These are phyloP conservation scores for Talaromyces sp. DNA, from an alignment of 2,329 filamentous ascomycete genomes.

Conservation along the genomic window DNA sequence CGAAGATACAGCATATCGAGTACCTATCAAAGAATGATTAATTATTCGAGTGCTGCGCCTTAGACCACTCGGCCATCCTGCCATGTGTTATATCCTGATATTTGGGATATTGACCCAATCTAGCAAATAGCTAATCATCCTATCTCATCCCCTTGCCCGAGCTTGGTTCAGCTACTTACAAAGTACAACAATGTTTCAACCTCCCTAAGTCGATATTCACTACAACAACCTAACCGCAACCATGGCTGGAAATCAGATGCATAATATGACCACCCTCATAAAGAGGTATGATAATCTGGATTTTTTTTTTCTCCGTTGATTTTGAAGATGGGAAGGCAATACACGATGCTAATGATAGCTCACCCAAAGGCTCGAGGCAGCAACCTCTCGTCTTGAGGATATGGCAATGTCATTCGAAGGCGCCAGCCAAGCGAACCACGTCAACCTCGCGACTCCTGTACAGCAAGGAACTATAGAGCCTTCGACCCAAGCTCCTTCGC, in stretches of 20 bases:
- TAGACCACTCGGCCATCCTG: neutral
- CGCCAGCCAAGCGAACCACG: conserved; percentile 43
- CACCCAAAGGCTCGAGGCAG: conserved; percentile 80
- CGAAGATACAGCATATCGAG: neutral
- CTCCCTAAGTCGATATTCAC: neutral
- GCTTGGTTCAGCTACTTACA: neutral
- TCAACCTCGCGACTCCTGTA: conserved; percentile 24
- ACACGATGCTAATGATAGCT: conserved; percentile 17
- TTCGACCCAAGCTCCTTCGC: conserved; percentile 36
- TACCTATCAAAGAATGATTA: no score
- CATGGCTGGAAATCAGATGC: conserved; percentile 79
- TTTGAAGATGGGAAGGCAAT: conserved; percentile 4
- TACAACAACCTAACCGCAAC: conserved; percentile 20
- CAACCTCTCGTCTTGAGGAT: conserved; percentile 92
- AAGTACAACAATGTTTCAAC: neutral
- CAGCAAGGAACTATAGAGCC: conserved; percentile 26
- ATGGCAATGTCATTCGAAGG: conserved; percentile 71
- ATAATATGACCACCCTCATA: conserved; percentile 95
- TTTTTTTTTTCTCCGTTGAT: neutral
- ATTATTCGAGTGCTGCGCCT: neutral
- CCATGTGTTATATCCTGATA: neutral
- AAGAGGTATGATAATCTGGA: conserved; percentile 70
- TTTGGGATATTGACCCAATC: no score
- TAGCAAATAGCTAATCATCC: neutral
- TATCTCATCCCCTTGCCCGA: neutral